Evolutionary conservation across 179 eudicot genomes (phyloP).

Genomic region (Spinacia oleracea): DNA sequence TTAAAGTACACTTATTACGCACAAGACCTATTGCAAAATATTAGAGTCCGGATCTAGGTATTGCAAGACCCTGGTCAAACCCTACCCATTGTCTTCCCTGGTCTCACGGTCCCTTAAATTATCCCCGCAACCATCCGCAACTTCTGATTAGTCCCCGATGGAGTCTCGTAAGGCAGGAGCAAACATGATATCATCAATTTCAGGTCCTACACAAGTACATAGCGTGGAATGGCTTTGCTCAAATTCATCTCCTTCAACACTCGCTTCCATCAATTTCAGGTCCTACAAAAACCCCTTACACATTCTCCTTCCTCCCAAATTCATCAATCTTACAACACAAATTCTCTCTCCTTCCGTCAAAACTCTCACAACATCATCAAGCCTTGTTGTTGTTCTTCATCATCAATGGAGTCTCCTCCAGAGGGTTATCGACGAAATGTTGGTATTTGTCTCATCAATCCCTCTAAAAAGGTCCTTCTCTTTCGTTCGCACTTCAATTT

Average conservation of each 20-base stretch:
- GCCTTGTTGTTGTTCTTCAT: conserved; percentile 17
- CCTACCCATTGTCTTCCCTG: too few relatives aligned
- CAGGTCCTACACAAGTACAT: background rate
- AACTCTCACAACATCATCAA: conserved; percentile 22
- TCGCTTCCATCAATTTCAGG: conserved; percentile 14
- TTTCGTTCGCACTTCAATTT: background rate
- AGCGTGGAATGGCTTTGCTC: conserved; percentile 28
- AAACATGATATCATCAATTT: too few relatives aligned
- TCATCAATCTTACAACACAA: background rate
- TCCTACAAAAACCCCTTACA: conserved; percentile 17
- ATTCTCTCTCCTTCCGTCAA: conserved; percentile 12
- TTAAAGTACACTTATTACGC: too few relatives aligned
- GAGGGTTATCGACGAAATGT: conserved; percentile 64
- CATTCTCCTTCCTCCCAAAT: conserved; percentile 25
- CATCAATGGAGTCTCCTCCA: conserved; percentile 68
- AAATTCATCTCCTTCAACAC: conserved; percentile 27
- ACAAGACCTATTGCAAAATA: too few relatives aligned
- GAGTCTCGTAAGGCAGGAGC: too few relatives aligned
- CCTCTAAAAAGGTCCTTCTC: conserved; percentile 55
- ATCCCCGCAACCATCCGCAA: too few relatives aligned
- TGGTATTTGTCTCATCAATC: conserved; percentile 75
- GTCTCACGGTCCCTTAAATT: too few relatives aligned
- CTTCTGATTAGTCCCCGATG: too few relatives aligned
- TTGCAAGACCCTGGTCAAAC: too few relatives aligned
- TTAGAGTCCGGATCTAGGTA: too few relatives aligned